These are phyloP conservation scores for Aspergillus caelatus DNA, from an alignment of 2,329 filamentous ascomycete genomes.

Conservation along the genomic window DNA sequence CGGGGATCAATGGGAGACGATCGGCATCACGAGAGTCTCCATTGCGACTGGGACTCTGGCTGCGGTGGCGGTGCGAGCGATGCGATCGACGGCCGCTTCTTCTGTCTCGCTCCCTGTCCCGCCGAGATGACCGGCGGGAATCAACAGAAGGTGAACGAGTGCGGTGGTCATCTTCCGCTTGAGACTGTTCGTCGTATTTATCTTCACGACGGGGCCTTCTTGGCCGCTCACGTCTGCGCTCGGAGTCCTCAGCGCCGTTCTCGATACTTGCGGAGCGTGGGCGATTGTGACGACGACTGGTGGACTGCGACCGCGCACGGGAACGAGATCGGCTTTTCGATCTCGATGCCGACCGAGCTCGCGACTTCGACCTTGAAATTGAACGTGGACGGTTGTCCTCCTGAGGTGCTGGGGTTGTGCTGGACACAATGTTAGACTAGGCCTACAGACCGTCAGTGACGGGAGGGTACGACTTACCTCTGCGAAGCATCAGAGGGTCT, in stretches of 20 bases:
- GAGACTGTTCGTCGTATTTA: constrained; percentile 49
- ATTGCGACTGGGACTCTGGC: constrained; percentile 34
- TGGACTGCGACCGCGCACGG: constrained; percentile 45
- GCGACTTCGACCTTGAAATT: constrained; percentile 30
- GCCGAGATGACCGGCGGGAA: constrained; percentile 60
- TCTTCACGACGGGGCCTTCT: constrained; percentile 38
- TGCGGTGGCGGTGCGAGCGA: constrained; percentile 55
- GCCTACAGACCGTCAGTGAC: background rate
- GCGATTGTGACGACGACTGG: constrained; percentile 54
- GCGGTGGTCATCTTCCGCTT: constrained; percentile 51
- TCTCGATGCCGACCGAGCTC: constrained; percentile 32
- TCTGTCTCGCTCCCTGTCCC: constrained; percentile 62
- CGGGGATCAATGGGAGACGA: constrained; percentile 31
- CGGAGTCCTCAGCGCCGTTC: constrained; percentile 39
- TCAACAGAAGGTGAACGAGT: constrained; percentile 69
- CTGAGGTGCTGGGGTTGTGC: constrained; percentile 39
- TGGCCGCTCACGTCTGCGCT: constrained; percentile 28
- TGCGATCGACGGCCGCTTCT: constrained; percentile 47
- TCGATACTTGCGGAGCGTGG: constrained; percentile 52
- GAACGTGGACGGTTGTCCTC: constrained; percentile 31
- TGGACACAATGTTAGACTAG: constrained; percentile 20
- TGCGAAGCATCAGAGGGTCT: constrained; percentile 26
- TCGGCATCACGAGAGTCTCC: constrained; percentile 43
- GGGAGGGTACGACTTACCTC: constrained; percentile 30
- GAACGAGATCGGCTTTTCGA: constrained; percentile 39